Base-by-base conservation (phyloP, 2,329 filamentous ascomycete genomes). In the Sarocladiaceae sp. region DNA sequence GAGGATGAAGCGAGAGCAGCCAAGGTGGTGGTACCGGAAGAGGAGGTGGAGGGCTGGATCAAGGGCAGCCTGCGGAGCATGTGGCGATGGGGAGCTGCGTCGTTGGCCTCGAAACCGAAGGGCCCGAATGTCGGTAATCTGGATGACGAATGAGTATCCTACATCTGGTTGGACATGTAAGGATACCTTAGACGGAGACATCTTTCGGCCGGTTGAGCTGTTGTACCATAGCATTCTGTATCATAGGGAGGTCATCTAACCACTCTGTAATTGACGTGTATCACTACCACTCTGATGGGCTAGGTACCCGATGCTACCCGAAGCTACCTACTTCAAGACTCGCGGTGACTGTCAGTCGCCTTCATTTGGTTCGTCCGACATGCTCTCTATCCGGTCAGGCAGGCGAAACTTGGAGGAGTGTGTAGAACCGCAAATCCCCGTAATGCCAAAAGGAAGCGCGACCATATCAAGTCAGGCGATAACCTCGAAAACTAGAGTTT, bases 1-100 rank as follows among this genome's bases (percentile, higher is more conserved):
- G 84, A 85, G 47, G 83, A 89, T 27, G 85, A 90, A 61, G 76
- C 74, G 27, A 74, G 80, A 46, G 83, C 83, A 1, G 69, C 72
- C 35, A 66, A 68, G 46, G 78, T 89, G 44, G 70, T 72, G 21
- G 73, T 84, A 12, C 76, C 80, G 0, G 75, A 83, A 60, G 80
- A 83, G 55, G 82, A 86, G 58, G 65, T 88, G 48, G 78, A 85
- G 61, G 83, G 83, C 15, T 82, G 80, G 72, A 73, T 80, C 54
- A 84, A 82, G 66, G 75, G 78, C 23, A 70, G 69, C 47, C 46
- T 82, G 40, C 67, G 78, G 43, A 65, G 68, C 47, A 47, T 80
- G 23, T 78, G 67, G 53, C 68, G 68, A 20, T 80, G 76, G 73
- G 67, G 69, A 3, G 62, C 62, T 20, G 52, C 55, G n/a, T 61